These are phyloP conservation scores for Auxenochlorella pyrenoidosa DNA, from an alignment of 139 green algal genomes.

Conservation along the genomic window DNA sequence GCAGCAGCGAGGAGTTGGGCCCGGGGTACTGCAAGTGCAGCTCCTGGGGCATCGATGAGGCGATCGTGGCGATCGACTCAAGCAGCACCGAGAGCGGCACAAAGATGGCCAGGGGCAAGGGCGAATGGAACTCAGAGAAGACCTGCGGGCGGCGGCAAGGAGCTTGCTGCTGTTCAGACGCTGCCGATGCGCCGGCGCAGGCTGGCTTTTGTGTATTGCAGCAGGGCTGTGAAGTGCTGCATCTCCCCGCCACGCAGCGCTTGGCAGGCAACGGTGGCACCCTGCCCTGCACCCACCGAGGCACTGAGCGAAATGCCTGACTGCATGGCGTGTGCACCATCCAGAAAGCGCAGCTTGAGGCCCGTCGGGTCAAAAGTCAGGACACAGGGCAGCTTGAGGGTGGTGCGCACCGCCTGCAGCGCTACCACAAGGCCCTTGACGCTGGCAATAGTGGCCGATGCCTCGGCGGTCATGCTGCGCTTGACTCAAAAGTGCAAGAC, in stretches of 20 bases:
- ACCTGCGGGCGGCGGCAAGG: slow-evolving; percentile 6
- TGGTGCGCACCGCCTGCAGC: slow-evolving; percentile 17
- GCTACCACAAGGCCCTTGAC: slow-evolving; percentile 15
- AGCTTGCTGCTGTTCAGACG: not conserved
- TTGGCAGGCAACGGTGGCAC: not conserved
- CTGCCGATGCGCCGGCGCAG: too few relatives aligned
- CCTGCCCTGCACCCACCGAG: slow-evolving; percentile 11
- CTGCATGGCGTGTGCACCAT: slow-evolving; percentile 36
- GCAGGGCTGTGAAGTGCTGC: not conserved
- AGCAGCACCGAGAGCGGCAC: slow-evolving; percentile 27
- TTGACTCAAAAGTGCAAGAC: not conserved
- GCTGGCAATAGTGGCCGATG: slow-evolving; percentile 1
- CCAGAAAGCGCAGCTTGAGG: slow-evolving; percentile 17
- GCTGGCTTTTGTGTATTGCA: too few relatives aligned
- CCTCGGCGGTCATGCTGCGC: not conserved
- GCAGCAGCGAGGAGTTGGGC: slow-evolving; percentile 19
- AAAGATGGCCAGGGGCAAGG: not conserved
- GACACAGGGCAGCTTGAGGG: slow-evolving; percentile 21
- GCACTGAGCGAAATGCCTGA: slow-evolving; percentile 42
- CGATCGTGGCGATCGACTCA: slow-evolving; percentile 31
- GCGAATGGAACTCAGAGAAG: slow-evolving; percentile 18
- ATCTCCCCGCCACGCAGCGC: too few relatives aligned
- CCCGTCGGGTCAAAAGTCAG: slow-evolving; percentile 14
- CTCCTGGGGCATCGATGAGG: slow-evolving; percentile 21
- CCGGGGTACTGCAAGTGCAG: slow-evolving; percentile 40